Percentiles rank a stretch among this genome's conserved stretches.
These are phyloP conservation scores for Thielaviopsis populi DNA, from an alignment of 2,329 filamentous ascomycete species.

Conservation along the genomic window DNA sequence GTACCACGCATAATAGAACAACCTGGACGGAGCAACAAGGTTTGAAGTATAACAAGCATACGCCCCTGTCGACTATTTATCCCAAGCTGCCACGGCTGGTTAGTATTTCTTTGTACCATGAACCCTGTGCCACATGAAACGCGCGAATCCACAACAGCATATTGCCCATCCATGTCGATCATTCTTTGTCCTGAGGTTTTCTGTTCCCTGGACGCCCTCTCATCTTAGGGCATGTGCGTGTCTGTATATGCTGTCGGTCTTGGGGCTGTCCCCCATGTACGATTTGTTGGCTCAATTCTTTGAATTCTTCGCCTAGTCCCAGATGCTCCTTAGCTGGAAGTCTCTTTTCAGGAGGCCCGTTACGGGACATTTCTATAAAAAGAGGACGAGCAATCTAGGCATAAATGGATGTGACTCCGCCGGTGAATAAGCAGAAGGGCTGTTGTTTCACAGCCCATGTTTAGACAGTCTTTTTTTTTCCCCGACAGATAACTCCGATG, in stretches of 20 bases:
- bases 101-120: background rate
- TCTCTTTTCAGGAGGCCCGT: background rate
- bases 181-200: background rate
- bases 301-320: background rate
- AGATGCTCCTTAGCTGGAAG: background rate
- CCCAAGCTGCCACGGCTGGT: background rate
- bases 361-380: background rate
- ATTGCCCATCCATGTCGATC: conserved; percentile 1
- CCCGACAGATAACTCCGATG: background rate
- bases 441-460: background rate
- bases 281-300: background rate
- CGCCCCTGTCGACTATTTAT: background rate
- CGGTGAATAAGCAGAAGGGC: background rate
- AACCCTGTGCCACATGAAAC: conserved; percentile 5
- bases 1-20: background rate
- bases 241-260: background rate
- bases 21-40: background rate
- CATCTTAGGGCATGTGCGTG: background rate
- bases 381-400: background rate
- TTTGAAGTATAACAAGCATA: background rate
- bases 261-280: background rate
- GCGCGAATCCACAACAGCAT: background rate
- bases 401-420: background rate
- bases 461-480: background rate
- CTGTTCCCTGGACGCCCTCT: background rate